phyloP scores from a whole-genome alignment of 2,329 filamentous ascomycete species.

The Waltergamsia citrina region DNA sequence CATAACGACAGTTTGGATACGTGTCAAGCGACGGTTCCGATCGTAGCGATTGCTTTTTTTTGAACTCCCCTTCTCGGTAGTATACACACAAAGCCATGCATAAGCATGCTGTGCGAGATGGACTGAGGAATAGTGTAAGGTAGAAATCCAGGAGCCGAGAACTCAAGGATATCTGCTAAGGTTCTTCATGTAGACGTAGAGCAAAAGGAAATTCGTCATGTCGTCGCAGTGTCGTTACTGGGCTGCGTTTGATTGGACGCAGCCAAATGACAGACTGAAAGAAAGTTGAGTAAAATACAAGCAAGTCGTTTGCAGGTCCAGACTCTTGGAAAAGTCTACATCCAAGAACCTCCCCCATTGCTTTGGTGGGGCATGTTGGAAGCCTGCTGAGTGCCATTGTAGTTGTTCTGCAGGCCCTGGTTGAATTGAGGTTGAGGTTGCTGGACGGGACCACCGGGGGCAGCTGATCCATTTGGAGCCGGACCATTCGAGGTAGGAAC shows the following conservation, averaged over 20 bases:
- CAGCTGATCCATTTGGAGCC: not conserved
- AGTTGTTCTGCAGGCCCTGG: constrained; percentile 6
- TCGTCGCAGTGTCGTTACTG: constrained; percentile 27
- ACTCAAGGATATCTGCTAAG: not conserved
- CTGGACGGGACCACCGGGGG: not conserved
- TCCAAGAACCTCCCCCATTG: constrained; percentile 24
- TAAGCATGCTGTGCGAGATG: constrained; percentile 2
- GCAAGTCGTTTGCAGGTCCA: constrained; percentile 13
- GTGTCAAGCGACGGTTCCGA: not conserved
- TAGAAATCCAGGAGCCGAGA: constrained; percentile 7
- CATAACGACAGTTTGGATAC: not conserved
- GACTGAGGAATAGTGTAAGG: constrained; percentile 6
- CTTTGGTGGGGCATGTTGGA: constrained; percentile 3
- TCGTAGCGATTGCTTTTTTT: constrained; percentile 6
- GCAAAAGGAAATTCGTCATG: constrained; percentile 28
- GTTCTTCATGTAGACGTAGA: constrained; percentile 19
- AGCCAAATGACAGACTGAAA: constrained; percentile 11
- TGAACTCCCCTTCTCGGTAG: constrained; percentile 16
- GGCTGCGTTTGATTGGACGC: constrained; percentile 18
- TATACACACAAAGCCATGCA: constrained; percentile 22
- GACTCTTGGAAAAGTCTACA: constrained; percentile 18
- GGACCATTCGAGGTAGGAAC: not conserved
- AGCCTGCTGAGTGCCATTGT: constrained; percentile 13
- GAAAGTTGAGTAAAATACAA: constrained; percentile 18
- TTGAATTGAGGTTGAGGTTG: not conserved